Evolutionary conservation across 768 basidiomycete genomes (phyloP).

Genomic region (Suillus subaureus): DNA sequence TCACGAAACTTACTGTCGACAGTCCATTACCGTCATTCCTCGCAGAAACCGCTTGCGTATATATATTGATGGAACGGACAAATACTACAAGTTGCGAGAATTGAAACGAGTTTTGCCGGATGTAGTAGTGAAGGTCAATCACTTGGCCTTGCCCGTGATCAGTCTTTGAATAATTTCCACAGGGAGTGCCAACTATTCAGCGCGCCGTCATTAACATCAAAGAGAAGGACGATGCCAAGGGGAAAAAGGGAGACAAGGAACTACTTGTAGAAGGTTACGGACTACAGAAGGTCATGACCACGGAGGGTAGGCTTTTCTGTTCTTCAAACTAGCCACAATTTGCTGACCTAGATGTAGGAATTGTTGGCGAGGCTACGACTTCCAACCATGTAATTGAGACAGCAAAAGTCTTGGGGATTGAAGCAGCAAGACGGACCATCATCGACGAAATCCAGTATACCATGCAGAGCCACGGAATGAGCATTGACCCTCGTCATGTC

Average conservation of each 20-base stretch:
- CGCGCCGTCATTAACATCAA: slow-evolving; percentile 97
- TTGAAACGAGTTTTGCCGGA: slow-evolving; percentile 82
- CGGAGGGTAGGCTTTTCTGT: slow-evolving; percentile 66
- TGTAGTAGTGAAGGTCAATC: slow-evolving; percentile 84
- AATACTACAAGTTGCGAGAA: slow-evolving; percentile 82
- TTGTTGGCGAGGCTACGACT: slow-evolving; percentile 88
- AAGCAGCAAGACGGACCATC: slow-evolving; percentile 92
- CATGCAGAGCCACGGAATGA: slow-evolving; percentile 97
- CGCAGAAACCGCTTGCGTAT: slow-evolving; percentile 75
- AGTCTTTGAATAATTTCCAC: slow-evolving; percentile 6
- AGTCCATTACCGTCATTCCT: slow-evolving; percentile 80
- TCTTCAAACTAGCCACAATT: neutral
- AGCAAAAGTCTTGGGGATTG: slow-evolving; percentile 94
- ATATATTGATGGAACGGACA: slow-evolving; percentile 76
- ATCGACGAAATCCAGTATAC: slow-evolving; percentile 97
- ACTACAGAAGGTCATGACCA: slow-evolving; percentile 94
- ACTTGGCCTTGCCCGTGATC: neutral
- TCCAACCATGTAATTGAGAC: slow-evolving; percentile 99
- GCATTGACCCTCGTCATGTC: slow-evolving; percentile 97
- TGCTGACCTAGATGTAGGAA: slow-evolving; percentile 54
- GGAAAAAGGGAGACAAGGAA: slow-evolving; percentile 88
- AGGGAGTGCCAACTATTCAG: slow-evolving; percentile 87
- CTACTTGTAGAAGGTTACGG: slow-evolving; percentile 97
- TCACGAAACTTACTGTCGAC: neutral
- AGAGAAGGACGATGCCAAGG: slow-evolving; percentile 77